phyloP scores from a whole-genome alignment of 257 asterid genomes.

The Primulina eburnea region DNA sequence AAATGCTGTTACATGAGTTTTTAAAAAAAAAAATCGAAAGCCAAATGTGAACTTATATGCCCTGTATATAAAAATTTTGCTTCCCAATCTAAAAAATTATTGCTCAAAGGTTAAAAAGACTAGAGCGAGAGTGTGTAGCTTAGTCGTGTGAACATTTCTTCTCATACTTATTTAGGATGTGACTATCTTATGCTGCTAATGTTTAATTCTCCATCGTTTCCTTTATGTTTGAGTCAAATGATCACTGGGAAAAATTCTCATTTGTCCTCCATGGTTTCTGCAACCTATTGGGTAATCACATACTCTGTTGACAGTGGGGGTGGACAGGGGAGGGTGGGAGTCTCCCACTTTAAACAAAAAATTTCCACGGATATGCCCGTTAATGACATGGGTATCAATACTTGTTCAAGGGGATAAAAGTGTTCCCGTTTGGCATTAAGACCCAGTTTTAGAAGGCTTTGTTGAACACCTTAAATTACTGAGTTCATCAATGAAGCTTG shows the following conservation, averaged over 20 bases:
- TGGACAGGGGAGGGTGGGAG: background rate
- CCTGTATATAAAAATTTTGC: no score
- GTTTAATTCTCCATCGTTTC: background rate
- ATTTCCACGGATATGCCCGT: background rate
- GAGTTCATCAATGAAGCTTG: conserved; percentile 3
- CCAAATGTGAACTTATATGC: no score
- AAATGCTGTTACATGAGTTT: no score
- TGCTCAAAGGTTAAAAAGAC: no score
- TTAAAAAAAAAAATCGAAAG: no score
- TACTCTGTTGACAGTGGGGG: background rate
- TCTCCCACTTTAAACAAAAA: background rate
- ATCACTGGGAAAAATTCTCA: background rate
- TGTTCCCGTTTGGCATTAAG: background rate
- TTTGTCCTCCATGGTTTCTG: background rate
- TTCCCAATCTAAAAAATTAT: no score
- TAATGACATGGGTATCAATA: background rate
- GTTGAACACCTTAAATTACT: background rate
- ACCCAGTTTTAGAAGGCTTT: background rate
- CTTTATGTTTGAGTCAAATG: background rate
- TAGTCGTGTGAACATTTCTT: background rate
- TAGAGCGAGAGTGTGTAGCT: no score
- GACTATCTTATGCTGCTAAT: background rate
- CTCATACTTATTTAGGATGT: background rate
- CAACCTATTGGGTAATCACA: background rate
- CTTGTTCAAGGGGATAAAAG: background rate